Percentiles rank a stretch among this genome's conserved stretches.
Conservation (phyloP, 2,329 filamentous ascomycete genomes). For the Penicillium nordicum region DNA sequence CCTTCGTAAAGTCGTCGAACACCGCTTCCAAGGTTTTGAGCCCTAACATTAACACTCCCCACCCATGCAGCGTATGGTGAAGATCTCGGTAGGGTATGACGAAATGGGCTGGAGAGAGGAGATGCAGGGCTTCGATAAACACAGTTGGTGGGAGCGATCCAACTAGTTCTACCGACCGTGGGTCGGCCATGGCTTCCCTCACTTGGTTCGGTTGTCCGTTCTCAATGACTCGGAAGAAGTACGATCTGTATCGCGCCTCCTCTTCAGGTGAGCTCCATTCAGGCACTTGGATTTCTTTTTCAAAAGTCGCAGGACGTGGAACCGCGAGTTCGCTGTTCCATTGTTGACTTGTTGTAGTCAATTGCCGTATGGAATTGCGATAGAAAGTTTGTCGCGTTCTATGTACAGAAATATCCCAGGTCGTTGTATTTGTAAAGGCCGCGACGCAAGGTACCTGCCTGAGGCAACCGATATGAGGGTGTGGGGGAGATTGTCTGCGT, state of each 20-base stretch:
- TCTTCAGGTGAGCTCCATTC: constrained; percentile 13
- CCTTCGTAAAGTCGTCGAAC: constrained; percentile 39
- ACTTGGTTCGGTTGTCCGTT: constrained; percentile 42
- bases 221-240: constrained; percentile 30
- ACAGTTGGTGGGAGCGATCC: constrained; percentile 50
- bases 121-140: constrained; percentile 62
- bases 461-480: background rate
- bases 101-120: constrained; percentile 58
- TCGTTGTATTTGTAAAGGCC: background rate
- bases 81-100: constrained; percentile 47
- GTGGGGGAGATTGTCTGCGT: constrained; percentile 1
- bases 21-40: constrained; percentile 37
- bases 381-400: background rate
- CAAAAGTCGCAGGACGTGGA: background rate
- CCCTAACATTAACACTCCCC: constrained; percentile 44
- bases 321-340: background rate
- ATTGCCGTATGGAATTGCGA: background rate
- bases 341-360: constrained; percentile 1
- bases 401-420: background rate
- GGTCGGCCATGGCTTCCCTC: constrained; percentile 35
- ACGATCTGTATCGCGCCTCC: constrained; percentile 9
- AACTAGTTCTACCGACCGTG: constrained; percentile 29
- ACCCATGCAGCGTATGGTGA: constrained; percentile 50
- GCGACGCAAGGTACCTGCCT: constrained; percentile 3
- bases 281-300: background rate